Percentiles rank a stretch among this genome's conserved stretches.
phyloP scores from a whole-genome alignment of 441 rosid species.

The Raphanus hybrid region DNA sequence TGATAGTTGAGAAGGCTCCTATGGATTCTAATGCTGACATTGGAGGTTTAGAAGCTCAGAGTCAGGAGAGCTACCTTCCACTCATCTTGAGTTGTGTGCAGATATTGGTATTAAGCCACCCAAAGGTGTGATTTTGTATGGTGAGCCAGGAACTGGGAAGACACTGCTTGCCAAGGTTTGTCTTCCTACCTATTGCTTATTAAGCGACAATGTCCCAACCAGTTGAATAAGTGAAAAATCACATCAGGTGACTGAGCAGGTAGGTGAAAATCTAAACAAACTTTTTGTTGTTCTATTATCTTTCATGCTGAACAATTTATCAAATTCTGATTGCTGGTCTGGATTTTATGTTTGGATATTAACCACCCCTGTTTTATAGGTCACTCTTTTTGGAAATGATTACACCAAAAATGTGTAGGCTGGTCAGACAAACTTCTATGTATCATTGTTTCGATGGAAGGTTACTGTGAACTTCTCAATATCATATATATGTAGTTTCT shows the following conservation, averaged over 20 bases:
- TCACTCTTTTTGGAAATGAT: neutral
- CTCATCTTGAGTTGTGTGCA: too few relatives aligned
- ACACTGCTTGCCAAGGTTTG: slow-evolving; percentile 70
- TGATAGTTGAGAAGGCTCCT: neutral
- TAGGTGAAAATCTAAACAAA: neutral
- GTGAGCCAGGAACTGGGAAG: too few relatives aligned
- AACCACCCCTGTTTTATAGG: neutral
- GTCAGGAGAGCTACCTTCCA: too few relatives aligned
- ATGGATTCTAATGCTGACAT: slow-evolving; percentile 78
- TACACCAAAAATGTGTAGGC: neutral
- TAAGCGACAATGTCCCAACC: neutral
- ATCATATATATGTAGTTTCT: neutral
- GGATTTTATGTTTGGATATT: neutral
- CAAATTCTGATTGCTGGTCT: neutral
- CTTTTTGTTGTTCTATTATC: neutral
- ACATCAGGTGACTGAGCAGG: neutral
- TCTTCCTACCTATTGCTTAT: slow-evolving; percentile 2
- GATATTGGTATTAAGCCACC: slow-evolving; percentile 90
- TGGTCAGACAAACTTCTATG: neutral
- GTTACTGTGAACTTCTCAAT: neutral
- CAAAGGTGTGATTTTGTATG: slow-evolving; percentile 75
- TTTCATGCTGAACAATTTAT: neutral
- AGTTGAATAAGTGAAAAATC: neutral
- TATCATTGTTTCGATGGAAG: neutral
- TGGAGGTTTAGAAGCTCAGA: too few relatives aligned